Evolutionary conservation across 306 rosid genomes (phyloP).

Genomic region (Astragalus glycyphyllos): DNA sequence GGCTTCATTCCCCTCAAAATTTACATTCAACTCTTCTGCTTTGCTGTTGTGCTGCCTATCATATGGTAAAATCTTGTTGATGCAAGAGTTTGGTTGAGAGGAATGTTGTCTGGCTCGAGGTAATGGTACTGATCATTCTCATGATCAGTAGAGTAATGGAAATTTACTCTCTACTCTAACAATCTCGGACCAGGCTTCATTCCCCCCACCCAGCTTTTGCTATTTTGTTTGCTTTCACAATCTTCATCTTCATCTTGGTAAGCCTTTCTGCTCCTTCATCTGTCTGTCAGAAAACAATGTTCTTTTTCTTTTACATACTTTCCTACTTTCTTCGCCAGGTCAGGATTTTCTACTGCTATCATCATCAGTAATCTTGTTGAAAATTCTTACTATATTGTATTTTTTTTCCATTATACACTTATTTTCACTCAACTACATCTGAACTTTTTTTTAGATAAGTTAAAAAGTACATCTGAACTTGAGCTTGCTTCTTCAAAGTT

Average conservation of each 20-base stretch:
- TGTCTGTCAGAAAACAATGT: neutral
- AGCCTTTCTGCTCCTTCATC: conserved; percentile 38
- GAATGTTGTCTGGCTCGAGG: conserved; percentile 87
- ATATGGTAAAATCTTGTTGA: neutral
- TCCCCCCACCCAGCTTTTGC: conserved; percentile 66
- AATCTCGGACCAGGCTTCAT: conserved; percentile 94
- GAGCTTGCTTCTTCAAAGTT: neutral
- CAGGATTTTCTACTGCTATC: neutral
- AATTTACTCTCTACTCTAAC: conserved; percentile 34
- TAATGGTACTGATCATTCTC: conserved; percentile 11
- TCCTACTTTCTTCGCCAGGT: neutral
- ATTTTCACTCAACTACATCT: neutral
- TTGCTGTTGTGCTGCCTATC: neutral
- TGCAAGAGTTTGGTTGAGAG: conserved; percentile 66
- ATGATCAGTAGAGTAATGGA: neutral
- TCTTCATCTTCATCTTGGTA: neutral
- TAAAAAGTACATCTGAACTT: neutral
- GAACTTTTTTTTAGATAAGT: neutral
- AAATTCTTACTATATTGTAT: neutral
- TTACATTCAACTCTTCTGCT: neutral
- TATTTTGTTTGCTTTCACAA: neutral
- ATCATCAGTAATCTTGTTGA: neutral
- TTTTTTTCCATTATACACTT: neutral
- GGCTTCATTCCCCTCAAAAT: conserved; percentile 90
- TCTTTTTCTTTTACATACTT: neutral